Base-by-base conservation (phyloP, 2,329 filamentous ascomycete genomes). In the Parasarocladium wereldwijsianum region DNA sequence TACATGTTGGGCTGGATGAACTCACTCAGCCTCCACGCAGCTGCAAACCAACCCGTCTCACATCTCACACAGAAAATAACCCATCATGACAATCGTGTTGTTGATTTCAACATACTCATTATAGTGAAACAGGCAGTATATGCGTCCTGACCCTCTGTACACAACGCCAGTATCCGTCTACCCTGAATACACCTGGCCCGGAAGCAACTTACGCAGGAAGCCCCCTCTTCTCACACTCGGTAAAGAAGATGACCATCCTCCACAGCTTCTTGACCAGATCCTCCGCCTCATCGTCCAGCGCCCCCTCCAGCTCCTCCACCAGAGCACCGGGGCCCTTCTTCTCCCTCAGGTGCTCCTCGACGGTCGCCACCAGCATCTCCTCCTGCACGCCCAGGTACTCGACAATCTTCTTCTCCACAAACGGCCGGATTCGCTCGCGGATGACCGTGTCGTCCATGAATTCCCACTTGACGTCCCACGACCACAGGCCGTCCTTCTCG, bases 221-320 rank as follows among this genome's bases (percentile, higher is more conserved):
- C 2, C 86, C 86, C 38, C 85, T 66, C 60, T 90, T 93, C 66
- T 93, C 87, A 46, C 79, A 82, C 55, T 96, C 87, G 5, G 83
- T 90, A 46, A 87, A 94, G 71, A 94, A 96, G 45, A 96, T 93
- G 34, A 94, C 76, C 84, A 96, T 93, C 29, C 87, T 74, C 90
- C 90, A 98, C 20, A 98, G 68, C 60, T 94, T 96, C 70, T 84
- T 92, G 29, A 96, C 86, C 40, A 98, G 60, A 16, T 82, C 77
- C 52, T 94, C 86, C 8, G 86, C 85, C 49, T 96, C 90, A 46
- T 98, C 90, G 47, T 94, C 90, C 38, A 98, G 64, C 24, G 84
- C 83, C 50, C 79, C 80, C 50, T 82, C 81, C 33, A 98, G 57
- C 47, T 93, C 79, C 40, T 84, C 82, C 13, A 87, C 82, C 43